These are phyloP conservation scores for Solanum verrucosum DNA, from an alignment of 257 asterid genomes.

Conservation along the genomic window DNA sequence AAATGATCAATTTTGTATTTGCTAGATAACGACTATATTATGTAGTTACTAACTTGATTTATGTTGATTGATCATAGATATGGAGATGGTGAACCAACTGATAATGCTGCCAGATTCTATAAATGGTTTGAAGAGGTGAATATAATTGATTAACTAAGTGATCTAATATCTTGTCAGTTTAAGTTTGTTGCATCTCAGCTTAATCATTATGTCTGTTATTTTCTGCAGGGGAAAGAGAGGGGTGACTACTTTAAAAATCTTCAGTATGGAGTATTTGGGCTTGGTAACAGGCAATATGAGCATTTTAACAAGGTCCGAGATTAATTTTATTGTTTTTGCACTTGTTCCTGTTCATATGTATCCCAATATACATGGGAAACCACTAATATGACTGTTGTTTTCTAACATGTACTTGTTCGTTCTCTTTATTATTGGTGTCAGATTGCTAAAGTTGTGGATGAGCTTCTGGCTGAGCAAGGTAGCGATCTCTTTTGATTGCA, in stretches of 20 bases:
- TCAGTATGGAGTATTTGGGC: constrained; percentile 87
- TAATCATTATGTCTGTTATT: constrained; percentile 2
- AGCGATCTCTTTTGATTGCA: background rate
- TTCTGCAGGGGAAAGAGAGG: constrained; percentile 60
- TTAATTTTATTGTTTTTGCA: background rate
- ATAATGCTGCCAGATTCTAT: constrained; percentile 93
- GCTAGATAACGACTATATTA: background rate
- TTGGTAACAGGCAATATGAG: constrained; percentile 97
- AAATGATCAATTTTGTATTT: background rate
- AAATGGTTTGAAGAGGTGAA: constrained; percentile 94
- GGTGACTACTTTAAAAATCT: constrained; percentile 79
- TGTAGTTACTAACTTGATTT: constrained; percentile 25
- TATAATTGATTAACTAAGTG: background rate
- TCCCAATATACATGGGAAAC: background rate
- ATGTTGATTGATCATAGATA: constrained; percentile 59
- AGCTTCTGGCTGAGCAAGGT: constrained; percentile 69
- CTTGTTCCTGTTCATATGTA: background rate
- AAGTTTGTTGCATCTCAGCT: constrained; percentile 5
- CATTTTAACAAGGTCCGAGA: constrained; percentile 89
- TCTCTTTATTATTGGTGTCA: constrained; percentile 25
- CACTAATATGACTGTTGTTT: background rate
- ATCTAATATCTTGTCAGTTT: background rate
- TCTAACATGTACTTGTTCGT: background rate
- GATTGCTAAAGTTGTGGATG: constrained; percentile 88
- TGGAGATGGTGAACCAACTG: constrained; percentile 99